Evolutionary conservation across 2,329 filamentous ascomycete species (phyloP), one percentile per base, ranked within the genome.

Genomic region (Trichoderma harzianum): DNA sequence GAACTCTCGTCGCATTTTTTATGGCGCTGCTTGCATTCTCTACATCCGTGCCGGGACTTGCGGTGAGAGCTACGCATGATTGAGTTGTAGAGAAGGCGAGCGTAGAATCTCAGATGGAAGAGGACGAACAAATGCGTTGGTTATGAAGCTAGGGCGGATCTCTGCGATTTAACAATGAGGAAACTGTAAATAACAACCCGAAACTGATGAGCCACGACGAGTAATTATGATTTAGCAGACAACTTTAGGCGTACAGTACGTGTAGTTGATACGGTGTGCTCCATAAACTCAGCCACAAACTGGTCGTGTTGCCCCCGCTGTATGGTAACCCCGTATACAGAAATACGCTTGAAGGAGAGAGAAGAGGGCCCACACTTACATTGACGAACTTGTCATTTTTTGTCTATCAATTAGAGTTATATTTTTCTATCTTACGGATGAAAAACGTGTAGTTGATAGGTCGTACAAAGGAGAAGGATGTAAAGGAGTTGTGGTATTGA

Each of bases 1-100:
- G 72, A 74, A 6, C 69, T 74, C 73, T 81, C 79, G 71, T 82
- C 80, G 74, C 79, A 81, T 68, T 77, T 78, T 36, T 77, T 75
- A 36, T 77, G 78, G 26, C 77, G 76, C 18, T 72, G 62, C 68
- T 78, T 78, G 74, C 77, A 78, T 34, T 74, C 73, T 28, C 69
- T 72, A 72, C 78, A 78, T 5, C 77, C 76, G 39, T 75, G 76
- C 18, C 77, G 72, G n/a, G 77, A 78, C 62, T 78, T 78, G 18
- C 70, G 62, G 43, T 76, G 75, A 34, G 72, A 61, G 14, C 75
- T 74, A 12, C 74, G 75, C 60, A 71, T 71, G 53, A 11, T 58
- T 16, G 6, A n/a, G 28, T 5, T 2, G 55, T 21, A 34, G 21
- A 18, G 10, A 34, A 26, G 55, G 43, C 7, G 55, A 55, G n/a